These are phyloP conservation scores for Fraxinus platypoda DNA, from an alignment of 305 asterid species.

Conservation along the genomic window DNA sequence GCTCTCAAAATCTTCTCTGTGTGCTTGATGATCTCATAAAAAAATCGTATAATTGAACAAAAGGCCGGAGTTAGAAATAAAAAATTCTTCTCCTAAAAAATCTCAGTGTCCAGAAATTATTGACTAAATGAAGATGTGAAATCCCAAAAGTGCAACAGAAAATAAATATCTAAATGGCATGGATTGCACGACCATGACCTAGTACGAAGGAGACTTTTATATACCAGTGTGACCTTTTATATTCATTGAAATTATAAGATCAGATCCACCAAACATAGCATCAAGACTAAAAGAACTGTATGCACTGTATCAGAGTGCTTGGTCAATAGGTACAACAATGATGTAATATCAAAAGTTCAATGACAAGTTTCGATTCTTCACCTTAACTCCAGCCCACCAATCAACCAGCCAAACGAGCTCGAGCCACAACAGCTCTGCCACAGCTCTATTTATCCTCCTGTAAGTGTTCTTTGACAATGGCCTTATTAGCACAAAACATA, in stretches of 20 bases:
- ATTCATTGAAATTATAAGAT: background rate
- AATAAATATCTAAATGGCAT: background rate
- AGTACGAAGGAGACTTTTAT: background rate
- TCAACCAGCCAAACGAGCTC: slow-evolving; percentile 92
- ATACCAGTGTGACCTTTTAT: background rate
- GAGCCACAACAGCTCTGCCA: slow-evolving; percentile 86
- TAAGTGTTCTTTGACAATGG: slow-evolving; percentile 77
- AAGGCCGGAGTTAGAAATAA: background rate
- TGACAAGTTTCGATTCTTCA: slow-evolving; percentile 19
- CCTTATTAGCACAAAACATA: slow-evolving; percentile 62
- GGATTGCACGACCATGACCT: background rate
- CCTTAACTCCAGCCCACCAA: slow-evolving; percentile 99
- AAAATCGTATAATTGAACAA: background rate
- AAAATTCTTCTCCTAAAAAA: background rate
- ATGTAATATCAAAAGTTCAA: background rate
- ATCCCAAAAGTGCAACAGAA: background rate
- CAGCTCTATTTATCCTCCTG: slow-evolving; percentile 76
- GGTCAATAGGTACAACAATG: background rate
- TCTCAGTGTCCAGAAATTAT: background rate
- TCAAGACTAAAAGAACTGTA: background rate
- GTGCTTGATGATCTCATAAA: background rate
- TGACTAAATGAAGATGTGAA: background rate
- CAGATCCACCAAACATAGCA: background rate
- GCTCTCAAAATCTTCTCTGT: background rate
- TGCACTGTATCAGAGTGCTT: background rate